These are phyloP conservation scores for Rhynchospora breviuscula DNA, from an alignment of 176 grass and related monocot genomes.

Conservation along the genomic window DNA sequence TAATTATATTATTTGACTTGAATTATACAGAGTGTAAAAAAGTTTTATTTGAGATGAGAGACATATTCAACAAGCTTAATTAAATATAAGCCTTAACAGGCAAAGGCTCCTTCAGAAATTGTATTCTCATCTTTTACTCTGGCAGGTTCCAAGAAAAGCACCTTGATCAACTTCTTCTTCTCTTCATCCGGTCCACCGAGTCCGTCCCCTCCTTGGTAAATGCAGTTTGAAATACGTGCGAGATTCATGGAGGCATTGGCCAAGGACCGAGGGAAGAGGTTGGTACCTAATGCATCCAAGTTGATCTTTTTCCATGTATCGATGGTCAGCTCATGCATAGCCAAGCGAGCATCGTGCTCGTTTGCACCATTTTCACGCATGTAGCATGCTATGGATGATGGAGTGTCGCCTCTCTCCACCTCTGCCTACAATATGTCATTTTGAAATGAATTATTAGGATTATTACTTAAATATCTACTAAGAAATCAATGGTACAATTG, in stretches of 20 bases:
- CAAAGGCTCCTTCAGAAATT: background rate
- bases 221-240: slow-evolving; percentile 35
- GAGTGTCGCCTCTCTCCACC: slow-evolving; percentile 20
- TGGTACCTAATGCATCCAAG: background rate
- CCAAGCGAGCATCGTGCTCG: slow-evolving; percentile 18
- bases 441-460: background rate
- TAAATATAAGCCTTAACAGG: background rate
- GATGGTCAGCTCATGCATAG: slow-evolving; percentile 14
- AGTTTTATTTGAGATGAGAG: too few species aligned
- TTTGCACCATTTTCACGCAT: slow-evolving; percentile 16
- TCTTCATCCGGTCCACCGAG: slow-evolving; percentile 28
- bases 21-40: too few species aligned
- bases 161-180: slow-evolving; percentile 24
- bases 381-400: slow-evolving; percentile 37
- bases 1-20: too few species aligned
- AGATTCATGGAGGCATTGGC: slow-evolving; percentile 28
- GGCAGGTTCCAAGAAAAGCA: slow-evolving; percentile 24
- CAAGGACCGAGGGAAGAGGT: background rate
- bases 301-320: slow-evolving; percentile 35
- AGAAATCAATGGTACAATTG: background rate
- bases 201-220: slow-evolving; percentile 33
- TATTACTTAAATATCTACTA: background rate
- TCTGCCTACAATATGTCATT: slow-evolving; percentile 19
- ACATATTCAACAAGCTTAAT: background rate
- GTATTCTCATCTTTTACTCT: background rate